A percentile compares a stretch with the other conserved stretches of the same genome.
These are phyloP conservation scores for Biscutella auriculata DNA, from an alignment of 441 rosid genomes.

Conservation along the genomic window DNA sequence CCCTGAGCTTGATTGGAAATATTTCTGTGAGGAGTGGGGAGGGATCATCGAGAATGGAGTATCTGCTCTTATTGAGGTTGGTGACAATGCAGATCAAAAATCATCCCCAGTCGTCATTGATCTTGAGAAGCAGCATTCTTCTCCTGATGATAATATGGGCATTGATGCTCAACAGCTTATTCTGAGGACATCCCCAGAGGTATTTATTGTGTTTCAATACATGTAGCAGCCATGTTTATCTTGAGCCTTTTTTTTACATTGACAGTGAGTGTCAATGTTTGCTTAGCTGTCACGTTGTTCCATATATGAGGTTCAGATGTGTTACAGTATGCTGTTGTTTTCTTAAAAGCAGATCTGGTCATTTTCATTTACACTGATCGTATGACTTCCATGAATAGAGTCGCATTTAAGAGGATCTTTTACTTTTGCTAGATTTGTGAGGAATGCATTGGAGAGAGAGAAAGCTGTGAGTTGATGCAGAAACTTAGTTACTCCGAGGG, in stretches of 20 bases:
- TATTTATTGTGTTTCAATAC: constrained; percentile 15
- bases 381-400: background rate
- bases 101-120: constrained; percentile 27
- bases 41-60: constrained; percentile 59
- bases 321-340: background rate
- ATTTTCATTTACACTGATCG: constrained; percentile 3
- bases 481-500: constrained; percentile 72
- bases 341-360: background rate
- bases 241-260: background rate
- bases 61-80: constrained; percentile 55
- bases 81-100: constrained; percentile 22
- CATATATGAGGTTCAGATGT: background rate
- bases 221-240: background rate
- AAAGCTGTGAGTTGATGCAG: constrained; percentile 81
- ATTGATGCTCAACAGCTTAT: constrained; percentile 37
- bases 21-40: constrained; percentile 96
- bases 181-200: constrained; percentile 73
- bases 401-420: background rate
- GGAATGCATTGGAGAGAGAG: constrained; percentile 92
- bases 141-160: constrained; percentile 52
- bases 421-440: constrained; percentile 55
- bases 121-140: constrained; percentile 39
- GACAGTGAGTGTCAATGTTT: background rate
- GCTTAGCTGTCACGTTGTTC: background rate
- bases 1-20: constrained; percentile 80